These are phyloP conservation scores for Naematelia aurantialba DNA, from an alignment of 768 basidiomycete genomes.

Conservation along the genomic window DNA sequence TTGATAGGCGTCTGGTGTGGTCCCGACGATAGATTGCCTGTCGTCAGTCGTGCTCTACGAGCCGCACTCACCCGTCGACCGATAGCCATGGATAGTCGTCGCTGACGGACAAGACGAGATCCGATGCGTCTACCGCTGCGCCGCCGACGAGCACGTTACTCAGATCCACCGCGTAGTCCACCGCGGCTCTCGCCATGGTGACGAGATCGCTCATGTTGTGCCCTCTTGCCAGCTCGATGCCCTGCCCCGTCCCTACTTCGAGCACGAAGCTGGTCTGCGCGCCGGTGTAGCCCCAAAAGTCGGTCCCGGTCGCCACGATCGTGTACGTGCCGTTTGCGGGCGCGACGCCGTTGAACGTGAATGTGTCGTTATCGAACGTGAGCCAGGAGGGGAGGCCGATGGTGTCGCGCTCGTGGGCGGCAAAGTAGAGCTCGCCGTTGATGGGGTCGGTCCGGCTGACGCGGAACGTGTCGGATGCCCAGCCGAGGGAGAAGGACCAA, in stretches of 20 bases:
- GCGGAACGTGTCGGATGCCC: slow-evolving; percentile 65
- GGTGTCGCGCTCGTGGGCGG: slow-evolving; percentile 64
- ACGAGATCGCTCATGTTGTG: slow-evolving; percentile 56
- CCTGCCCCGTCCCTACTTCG: slow-evolving; percentile 40
- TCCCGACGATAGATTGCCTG: slow-evolving; percentile 58
- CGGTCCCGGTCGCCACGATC: slow-evolving; percentile 68
- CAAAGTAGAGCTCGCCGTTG: slow-evolving; percentile 56
- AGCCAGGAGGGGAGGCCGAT: slow-evolving; percentile 72
- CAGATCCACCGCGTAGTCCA: slow-evolving; percentile 52
- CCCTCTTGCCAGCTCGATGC: slow-evolving; percentile 29
- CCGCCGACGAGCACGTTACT: slow-evolving; percentile 60
- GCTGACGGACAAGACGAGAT: slow-evolving; percentile 62
- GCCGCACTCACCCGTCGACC: slow-evolving; percentile 57
- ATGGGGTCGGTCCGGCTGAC: slow-evolving; percentile 53
- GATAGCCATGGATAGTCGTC: slow-evolving; percentile 54
- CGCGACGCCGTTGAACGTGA: slow-evolving; percentile 77
- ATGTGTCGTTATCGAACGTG: slow-evolving; percentile 62
- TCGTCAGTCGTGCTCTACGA: slow-evolving; percentile 3
- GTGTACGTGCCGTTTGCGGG: slow-evolving; percentile 55
- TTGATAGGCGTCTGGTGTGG: slow-evolving; percentile 55
- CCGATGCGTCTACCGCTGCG: slow-evolving; percentile 57
- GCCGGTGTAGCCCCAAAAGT: slow-evolving; percentile 71
- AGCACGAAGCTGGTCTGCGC: slow-evolving; percentile 63
- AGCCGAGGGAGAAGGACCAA: slow-evolving; percentile 91
- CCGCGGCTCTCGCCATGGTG: slow-evolving; percentile 61